Percentiles rank a stretch among this genome's conserved stretches.
phyloP scores from a whole-genome alignment of 805 yeast genomes.

The Kuraishia capsulata region DNA sequence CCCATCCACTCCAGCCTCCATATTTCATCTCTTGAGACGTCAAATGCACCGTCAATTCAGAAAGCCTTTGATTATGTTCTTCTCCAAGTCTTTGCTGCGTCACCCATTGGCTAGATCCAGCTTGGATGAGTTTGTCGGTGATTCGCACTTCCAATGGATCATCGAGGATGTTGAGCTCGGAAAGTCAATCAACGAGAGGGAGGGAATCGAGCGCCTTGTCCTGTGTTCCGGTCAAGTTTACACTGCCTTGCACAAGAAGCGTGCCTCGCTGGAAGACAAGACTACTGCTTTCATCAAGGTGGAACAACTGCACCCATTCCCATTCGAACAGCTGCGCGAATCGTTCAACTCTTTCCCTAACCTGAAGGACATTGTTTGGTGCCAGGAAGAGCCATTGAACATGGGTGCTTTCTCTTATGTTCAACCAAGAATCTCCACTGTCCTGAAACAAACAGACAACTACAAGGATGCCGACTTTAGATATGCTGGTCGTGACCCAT shows the following conservation, averaged over 20 bases:
- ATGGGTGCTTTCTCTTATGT: conserved; percentile 85
- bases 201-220: conserved; percentile 81
- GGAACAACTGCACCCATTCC: conserved; percentile 99
- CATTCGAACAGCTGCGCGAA: conserved; percentile 88
- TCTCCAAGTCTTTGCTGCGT: conserved; percentile 91
- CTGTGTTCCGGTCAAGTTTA: conserved; percentile 89
- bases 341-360: conserved; percentile 72
- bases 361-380: conserved; percentile 84
- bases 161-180: conserved; percentile 89
- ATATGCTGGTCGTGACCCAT: conserved; percentile 96
- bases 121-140: conserved; percentile 80
- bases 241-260: conserved; percentile 84
- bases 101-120: conserved; percentile 94
- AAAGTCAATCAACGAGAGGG: conserved; percentile 63
- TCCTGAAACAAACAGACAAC: conserved; percentile 63
- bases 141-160: conserved; percentile 90
- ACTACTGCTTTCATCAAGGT: conserved; percentile 81
- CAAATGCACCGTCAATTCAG: conserved; percentile 99
- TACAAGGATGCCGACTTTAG: conserved; percentile 54
- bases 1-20: conserved; percentile 95
- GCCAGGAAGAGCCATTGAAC: conserved; percentile 98
- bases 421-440: conserved; percentile 75
- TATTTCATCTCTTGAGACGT: conserved; percentile 95
- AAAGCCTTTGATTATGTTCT: conserved; percentile 77
- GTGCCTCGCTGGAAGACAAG: conserved; percentile 67